A percentile compares a stretch with the other conserved stretches of the same genome.
Evolutionary conservation across 1,284 basidiomycete genomes (phyloP).

Genomic region (Sphaerobolus stellatus): DNA sequence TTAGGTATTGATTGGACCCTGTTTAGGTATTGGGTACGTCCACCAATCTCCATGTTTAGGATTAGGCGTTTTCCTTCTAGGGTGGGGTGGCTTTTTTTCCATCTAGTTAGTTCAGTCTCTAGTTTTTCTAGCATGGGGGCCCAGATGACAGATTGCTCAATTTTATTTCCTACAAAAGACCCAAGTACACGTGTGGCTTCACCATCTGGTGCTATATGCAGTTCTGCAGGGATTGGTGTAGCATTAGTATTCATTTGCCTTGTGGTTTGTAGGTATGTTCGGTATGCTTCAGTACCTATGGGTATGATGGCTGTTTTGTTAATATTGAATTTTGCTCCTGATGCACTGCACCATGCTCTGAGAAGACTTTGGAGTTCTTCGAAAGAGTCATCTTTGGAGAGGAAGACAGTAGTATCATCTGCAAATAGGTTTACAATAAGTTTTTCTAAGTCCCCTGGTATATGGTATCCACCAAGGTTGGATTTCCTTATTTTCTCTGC

Average conservation of each 20-base stretch:
- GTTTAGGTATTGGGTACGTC: not conserved
- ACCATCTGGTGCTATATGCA: not conserved
- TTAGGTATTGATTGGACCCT: slow-evolving; percentile 1
- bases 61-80: not conserved
- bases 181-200: not conserved
- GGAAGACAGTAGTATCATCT: not conserved
- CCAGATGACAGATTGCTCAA: not conserved
- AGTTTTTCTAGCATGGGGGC: not conserved
- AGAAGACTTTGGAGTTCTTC: not conserved
- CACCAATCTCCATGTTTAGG: not conserved
- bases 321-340: not conserved
- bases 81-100: not conserved
- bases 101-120: not conserved
- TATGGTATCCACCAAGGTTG: not conserved
- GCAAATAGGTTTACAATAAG: not conserved
- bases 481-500: not conserved
- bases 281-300: not conserved
- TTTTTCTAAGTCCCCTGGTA: not conserved
- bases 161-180: not conserved
- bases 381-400: not conserved
- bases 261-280: not conserved
- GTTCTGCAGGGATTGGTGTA: not conserved
- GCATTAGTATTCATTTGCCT: not conserved
- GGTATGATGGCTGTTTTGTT: not conserved
- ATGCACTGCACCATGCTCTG: not conserved